Percentiles rank a stretch among this genome's conserved stretches.
Evolutionary conservation across 306 rosid species (phyloP).

Genomic region (Alnus rubra): DNA sequence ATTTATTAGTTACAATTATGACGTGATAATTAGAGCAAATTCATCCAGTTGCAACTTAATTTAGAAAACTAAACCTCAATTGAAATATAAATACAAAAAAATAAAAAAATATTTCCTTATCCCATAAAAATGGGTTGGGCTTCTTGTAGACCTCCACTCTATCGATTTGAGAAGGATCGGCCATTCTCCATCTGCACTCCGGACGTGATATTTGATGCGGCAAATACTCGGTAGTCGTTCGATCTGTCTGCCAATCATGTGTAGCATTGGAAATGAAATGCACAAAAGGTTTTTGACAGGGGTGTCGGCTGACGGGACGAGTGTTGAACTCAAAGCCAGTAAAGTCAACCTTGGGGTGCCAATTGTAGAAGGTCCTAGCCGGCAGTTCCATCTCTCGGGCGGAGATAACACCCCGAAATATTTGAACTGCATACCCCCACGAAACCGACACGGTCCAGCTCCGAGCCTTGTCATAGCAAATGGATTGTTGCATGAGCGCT

Average conservation of each 20-base stretch:
- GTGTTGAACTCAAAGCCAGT: conserved; percentile 58
- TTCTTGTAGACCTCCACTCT: conserved; percentile 45
- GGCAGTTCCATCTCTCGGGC: conserved; percentile 73
- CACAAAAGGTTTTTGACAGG: conserved; percentile 59
- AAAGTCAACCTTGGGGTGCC: conserved; percentile 56
- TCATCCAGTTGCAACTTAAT: too few species aligned
- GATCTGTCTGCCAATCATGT: background rate
- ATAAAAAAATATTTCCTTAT: conserved; percentile 45
- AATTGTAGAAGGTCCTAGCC: conserved; percentile 59
- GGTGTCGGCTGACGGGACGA: conserved; percentile 36
- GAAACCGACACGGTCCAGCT: conserved; percentile 70
- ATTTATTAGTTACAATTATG: background rate
- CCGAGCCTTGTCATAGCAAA: conserved; percentile 60
- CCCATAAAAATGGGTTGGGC: conserved; percentile 57
- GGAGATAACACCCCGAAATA: conserved; percentile 50
- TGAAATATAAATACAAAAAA: background rate
- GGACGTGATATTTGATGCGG: conserved; percentile 13
- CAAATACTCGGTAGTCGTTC: conserved; percentile 41
- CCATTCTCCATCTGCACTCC: conserved; percentile 58
- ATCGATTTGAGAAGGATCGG: conserved; percentile 50
- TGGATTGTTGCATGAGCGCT: conserved; percentile 66
- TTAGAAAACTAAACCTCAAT: too few species aligned
- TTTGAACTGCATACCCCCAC: conserved; percentile 79
- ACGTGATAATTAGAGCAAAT: too few species aligned
- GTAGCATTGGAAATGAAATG: conserved; percentile 40